Conservation (phyloP, 106 monocot species). For the Amphibolis antarctica region DNA sequence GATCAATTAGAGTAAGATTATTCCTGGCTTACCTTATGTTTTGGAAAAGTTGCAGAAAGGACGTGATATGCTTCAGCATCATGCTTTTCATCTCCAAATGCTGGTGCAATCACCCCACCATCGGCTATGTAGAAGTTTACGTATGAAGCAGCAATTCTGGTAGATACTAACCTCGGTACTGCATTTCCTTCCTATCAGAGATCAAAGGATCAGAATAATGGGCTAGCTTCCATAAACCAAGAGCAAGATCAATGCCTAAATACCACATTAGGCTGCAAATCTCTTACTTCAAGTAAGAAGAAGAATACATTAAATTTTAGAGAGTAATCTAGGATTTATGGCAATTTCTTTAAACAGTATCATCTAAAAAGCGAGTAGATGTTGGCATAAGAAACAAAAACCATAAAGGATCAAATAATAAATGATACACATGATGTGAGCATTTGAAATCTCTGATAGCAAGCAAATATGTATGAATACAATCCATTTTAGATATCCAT, state of each 20-base stretch:
- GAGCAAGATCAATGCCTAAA: not conserved
- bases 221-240: not conserved
- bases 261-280: not conserved
- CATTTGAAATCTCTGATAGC: too few species aligned
- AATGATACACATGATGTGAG: too few species aligned
- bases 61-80: slow-evolving; percentile 60
- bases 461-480: too few species aligned
- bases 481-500: too few species aligned
- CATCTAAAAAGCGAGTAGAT: too few species aligned
- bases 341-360: too few species aligned
- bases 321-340: too few species aligned
- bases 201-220: not conserved
- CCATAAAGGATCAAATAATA: too few species aligned
- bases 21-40: slow-evolving; percentile 40
- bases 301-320: too few species aligned
- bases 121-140: slow-evolving; percentile 96
- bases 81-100: slow-evolving; percentile 71
- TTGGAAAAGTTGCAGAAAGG: slow-evolving; percentile 57
- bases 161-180: slow-evolving; percentile 61
- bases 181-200: slow-evolving; percentile 31
- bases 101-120: slow-evolving; percentile 80
- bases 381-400: too few species aligned
- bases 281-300: too few species aligned
- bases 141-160: slow-evolving; percentile 90
- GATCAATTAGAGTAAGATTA: not conserved